Base-by-base conservation (phyloP, 1,284 basidiomycete genomes). In the Cryptococcus depauperatus region DNA sequence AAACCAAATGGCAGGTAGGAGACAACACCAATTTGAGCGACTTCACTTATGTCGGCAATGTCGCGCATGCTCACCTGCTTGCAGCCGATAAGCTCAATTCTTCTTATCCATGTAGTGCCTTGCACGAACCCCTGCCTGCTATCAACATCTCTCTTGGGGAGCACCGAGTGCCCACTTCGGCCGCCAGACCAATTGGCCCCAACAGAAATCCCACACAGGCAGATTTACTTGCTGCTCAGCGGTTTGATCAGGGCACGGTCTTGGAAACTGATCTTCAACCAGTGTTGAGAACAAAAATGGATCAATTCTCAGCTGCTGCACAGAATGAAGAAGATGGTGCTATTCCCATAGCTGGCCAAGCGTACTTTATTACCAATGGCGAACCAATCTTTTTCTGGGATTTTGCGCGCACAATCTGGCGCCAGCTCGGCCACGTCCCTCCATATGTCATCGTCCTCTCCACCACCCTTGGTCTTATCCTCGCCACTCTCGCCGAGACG, bases 371-470 rank as follows among this genome's bases (percentile, higher is more conserved):
- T 72, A 95, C 92, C 50, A 97, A 97, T 65, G 91, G 92, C 53
- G 92, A 97, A 68, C 93, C 92, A 1, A 77, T 85, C 47, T 86
- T 86, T 64, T 97, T 97, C 74, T 98, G 93, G 93, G 92, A 97
- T 73, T 84, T 95, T 65, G 78, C 84, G 21, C 79, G 90, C 8
- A 73, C 80, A 3, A 73, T 97, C n/a, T 98, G 90, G 90, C 76
- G 78, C 35, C 78, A 79, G 41, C 78, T 90, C 46, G 75, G 74
- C 5, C 85, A 87, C 67, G 74, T 75, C 25, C 73, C 77, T 22
- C 78, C 72, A 8, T 66, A 71, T 48, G 73, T 74, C 18, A 75
- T 81, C 55, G 75, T 77, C 23, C 73, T 96, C 41, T 79, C 85
- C 0, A 78, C 76, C 46, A 47, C 73, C 1, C 58, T 92, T 43